These are phyloP conservation scores for Globisporangium spiculum DNA, from an alignment of 352 stramenopile species.

Conservation along the genomic window DNA sequence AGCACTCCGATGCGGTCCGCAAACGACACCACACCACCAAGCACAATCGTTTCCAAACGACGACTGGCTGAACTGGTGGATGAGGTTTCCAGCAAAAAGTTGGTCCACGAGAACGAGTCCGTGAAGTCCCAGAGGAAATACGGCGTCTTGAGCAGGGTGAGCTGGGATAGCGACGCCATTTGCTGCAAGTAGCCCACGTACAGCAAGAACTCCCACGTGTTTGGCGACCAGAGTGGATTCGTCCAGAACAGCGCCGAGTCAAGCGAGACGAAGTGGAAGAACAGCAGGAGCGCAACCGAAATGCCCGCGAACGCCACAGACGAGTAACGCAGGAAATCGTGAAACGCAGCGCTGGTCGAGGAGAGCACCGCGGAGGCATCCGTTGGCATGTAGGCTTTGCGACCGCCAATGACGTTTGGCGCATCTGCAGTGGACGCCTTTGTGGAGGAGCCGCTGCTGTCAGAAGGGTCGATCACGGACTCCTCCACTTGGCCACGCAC, in stretches of 20 bases:
- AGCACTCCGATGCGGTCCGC: conserved; percentile 49
- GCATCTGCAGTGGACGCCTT: conserved; percentile 19
- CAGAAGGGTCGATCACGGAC: not conserved
- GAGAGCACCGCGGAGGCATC: conserved; percentile 47
- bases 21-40: conserved; percentile 57
- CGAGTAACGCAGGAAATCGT: conserved; percentile 60
- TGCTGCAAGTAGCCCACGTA: conserved; percentile 74
- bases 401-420: conserved; percentile 54
- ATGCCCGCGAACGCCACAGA: conserved; percentile 60
- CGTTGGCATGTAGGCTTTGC: conserved; percentile 46
- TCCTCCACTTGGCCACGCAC: conserved; percentile 33
- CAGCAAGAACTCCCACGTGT: conserved; percentile 73
- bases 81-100: conserved; percentile 41
- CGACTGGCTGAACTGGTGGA: conserved; percentile 21
- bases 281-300: conserved; percentile 50
- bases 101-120: conserved; percentile 69
- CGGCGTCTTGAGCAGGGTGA: conserved; percentile 60
- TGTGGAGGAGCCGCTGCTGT: conserved; percentile 18
- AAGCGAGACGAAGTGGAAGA: conserved; percentile 62
- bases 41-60: conserved; percentile 54
- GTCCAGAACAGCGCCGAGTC: conserved; percentile 42
- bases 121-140: conserved; percentile 71
- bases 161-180: conserved; percentile 54
- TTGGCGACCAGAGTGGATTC: conserved; percentile 55
- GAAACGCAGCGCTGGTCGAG: conserved; percentile 37